These are phyloP conservation scores for Phytophthora pini DNA, from an alignment of 352 stramenopile species.

Conservation along the genomic window DNA sequence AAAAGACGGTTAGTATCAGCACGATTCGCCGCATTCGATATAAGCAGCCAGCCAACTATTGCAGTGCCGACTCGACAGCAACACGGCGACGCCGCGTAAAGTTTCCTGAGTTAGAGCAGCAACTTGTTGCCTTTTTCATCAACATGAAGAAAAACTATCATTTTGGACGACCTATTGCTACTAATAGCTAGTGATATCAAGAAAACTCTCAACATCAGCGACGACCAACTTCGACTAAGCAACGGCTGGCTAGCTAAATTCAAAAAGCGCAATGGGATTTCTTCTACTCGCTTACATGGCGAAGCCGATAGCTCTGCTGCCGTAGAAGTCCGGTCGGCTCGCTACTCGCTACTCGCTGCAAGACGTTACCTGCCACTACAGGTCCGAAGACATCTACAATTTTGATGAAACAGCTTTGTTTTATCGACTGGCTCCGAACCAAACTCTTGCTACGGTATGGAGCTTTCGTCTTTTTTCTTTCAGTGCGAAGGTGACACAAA, in stretches of 20 bases:
- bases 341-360: slow-evolving; percentile 12
- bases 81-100: neutral
- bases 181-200: slow-evolving; percentile 11
- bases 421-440: slow-evolving; percentile 10
- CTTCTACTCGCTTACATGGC: slow-evolving; percentile 3
- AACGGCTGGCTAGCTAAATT: slow-evolving; percentile 14
- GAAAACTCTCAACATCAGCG: slow-evolving; percentile 8
- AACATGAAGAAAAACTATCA: slow-evolving; percentile 5
- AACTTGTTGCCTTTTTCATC: slow-evolving; percentile 4
- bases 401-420: slow-evolving; percentile 11
- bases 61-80: neutral
- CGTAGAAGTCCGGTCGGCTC: slow-evolving; percentile 4
- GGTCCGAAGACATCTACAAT: slow-evolving; percentile 8
- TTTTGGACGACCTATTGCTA: slow-evolving; percentile 10
- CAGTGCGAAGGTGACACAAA: slow-evolving; percentile 12
- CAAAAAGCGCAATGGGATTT: slow-evolving; percentile 15
- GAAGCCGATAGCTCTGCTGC: neutral
- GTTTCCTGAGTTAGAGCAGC: slow-evolving; percentile 6
- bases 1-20: slow-evolving; percentile 11
- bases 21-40: slow-evolving; percentile 8
- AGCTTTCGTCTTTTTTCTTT: slow-evolving; percentile 13
- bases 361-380: slow-evolving; percentile 2
- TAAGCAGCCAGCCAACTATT: slow-evolving; percentile 1
- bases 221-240: slow-evolving; percentile 13
- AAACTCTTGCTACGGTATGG: slow-evolving; percentile 9